Percentiles rank a stretch among this genome's conserved stretches.
phyloP scores from a whole-genome alignment of 352 stramenopile genomes.

The Phytophthora multivora region DNA sequence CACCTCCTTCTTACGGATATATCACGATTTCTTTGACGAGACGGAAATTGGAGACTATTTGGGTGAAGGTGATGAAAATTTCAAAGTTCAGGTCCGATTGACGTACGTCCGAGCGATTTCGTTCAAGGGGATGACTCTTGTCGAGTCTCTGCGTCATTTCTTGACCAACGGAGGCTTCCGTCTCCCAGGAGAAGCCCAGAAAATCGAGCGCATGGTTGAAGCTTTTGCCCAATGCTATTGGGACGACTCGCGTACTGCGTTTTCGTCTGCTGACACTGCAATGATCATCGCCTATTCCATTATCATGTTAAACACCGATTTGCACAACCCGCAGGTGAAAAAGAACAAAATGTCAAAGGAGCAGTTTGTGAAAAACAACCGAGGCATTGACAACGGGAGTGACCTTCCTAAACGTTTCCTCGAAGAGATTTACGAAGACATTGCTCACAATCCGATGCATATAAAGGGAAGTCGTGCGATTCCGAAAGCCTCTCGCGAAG shows the following conservation, averaged over 20 bases:
- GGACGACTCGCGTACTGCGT: conserved; percentile 90
- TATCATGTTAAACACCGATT: conserved; percentile 92
- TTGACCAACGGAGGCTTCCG: conserved; percentile 97
- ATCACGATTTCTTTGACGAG: conserved; percentile 93
- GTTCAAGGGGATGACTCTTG: conserved; percentile 97
- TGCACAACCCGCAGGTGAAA: conserved; percentile 91
- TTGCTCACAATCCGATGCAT: conserved; percentile 92
- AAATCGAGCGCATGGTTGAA: conserved; percentile 97
- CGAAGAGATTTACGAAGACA: conserved; percentile 96
- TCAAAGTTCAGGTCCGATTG: conserved; percentile 93
- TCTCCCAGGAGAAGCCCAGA: conserved; percentile 97
- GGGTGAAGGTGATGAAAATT: conserved; percentile 90
- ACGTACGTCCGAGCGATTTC: conserved; percentile 96
- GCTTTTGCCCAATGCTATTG: conserved; percentile 98
- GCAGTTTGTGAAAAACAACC: conserved; percentile 98
- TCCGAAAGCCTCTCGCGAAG: conserved; percentile 47
- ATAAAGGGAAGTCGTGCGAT: conserved; percentile 81
- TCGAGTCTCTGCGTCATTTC: conserved; percentile 96
- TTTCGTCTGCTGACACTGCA: conserved; percentile 81
- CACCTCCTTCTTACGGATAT: conserved; percentile 94
- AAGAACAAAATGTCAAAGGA: conserved; percentile 97
- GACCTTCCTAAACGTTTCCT: conserved; percentile 93
- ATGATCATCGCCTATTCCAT: conserved; percentile 93
- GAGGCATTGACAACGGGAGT: conserved; percentile 91
- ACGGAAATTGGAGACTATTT: conserved; percentile 95